Percentiles rank a stretch among this genome's conserved stretches.
These are phyloP conservation scores for Stropharia rugosoannulata DNA, from an alignment of 768 basidiomycete genomes.

Conservation along the genomic window DNA sequence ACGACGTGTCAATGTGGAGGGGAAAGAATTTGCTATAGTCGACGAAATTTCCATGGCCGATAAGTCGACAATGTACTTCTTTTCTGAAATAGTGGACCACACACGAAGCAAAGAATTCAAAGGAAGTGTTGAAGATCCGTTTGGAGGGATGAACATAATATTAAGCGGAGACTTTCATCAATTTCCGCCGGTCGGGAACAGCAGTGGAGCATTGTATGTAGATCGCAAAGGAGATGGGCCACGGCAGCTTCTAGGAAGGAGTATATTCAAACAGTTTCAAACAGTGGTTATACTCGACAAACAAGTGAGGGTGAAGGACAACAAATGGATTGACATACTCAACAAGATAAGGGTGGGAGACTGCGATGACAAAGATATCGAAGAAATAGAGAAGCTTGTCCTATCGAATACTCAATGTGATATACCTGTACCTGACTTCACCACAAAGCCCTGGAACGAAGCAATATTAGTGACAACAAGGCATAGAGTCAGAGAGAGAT, in stretches of 20 bases:
- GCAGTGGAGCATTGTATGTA: constrained; percentile 21
- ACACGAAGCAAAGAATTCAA: constrained; percentile 2
- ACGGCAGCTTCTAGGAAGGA: constrained; percentile 15
- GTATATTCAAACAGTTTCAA: constrained; percentile 25
- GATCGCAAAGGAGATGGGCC: constrained; percentile 1
- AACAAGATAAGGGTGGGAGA: constrained; percentile 22
- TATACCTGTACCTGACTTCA: too few species aligned
- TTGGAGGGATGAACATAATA: constrained; percentile 39
- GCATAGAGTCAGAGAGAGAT: too few species aligned
- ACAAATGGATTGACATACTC: constrained; percentile 29
- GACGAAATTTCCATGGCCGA: constrained; percentile 42
- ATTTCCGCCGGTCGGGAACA: constrained; percentile 38
- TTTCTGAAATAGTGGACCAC: constrained; percentile 18
- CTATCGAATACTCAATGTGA: constrained; percentile 14
- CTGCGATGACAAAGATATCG: constrained; percentile 25
- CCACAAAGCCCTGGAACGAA: constrained; percentile 27
- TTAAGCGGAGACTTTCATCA: constrained; percentile 43
- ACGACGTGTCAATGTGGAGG: constrained; percentile 17
- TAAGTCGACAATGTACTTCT: constrained; percentile 16
- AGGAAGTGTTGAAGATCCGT: constrained; percentile 15
- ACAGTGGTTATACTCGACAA: constrained; percentile 35
- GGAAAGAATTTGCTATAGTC: constrained; percentile 27
- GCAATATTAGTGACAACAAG: constrained; percentile 36
- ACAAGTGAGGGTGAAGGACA: constrained; percentile 32
- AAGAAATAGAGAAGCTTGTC: constrained; percentile 19